Evolutionary conservation across 169 alveolate genomes (phyloP).

Genomic region (Plasmodium ovale): DNA sequence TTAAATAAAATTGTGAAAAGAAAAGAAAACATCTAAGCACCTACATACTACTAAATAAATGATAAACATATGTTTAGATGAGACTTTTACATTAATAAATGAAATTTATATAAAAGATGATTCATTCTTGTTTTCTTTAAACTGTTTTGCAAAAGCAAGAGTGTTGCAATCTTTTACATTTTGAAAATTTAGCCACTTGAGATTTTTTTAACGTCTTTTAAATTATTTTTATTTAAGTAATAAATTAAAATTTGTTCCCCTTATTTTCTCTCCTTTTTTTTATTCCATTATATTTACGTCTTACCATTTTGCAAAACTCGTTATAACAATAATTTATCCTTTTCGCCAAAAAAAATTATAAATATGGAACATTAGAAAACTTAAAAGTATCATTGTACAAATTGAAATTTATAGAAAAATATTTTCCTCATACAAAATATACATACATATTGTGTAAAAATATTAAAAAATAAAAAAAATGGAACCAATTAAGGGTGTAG

Average conservation of each 20-base stretch:
- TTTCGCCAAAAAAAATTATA: background rate
- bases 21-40: too few relatives aligned
- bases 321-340: too few relatives aligned
- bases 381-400: too few relatives aligned
- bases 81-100: too few relatives aligned
- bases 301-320: background rate
- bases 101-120: too few relatives aligned
- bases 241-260: background rate
- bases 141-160: background rate
- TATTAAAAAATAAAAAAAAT: too few relatives aligned
- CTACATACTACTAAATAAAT: too few relatives aligned
- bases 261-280: background rate
- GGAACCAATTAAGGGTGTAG: background rate
- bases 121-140: background rate
- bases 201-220: background rate
- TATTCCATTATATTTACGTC: background rate
- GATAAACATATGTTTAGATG: background rate
- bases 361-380: too few relatives aligned
- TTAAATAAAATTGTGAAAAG: too few relatives aligned
- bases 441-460: background rate
- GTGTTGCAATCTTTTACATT: background rate
- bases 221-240: too few relatives aligned
- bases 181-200: background rate
- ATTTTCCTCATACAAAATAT: background rate
- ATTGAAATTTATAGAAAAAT: background rate